phyloP scores from a whole-genome alignment of 2,329 filamentous ascomycete species.

The Calonectria crousiana region DNA sequence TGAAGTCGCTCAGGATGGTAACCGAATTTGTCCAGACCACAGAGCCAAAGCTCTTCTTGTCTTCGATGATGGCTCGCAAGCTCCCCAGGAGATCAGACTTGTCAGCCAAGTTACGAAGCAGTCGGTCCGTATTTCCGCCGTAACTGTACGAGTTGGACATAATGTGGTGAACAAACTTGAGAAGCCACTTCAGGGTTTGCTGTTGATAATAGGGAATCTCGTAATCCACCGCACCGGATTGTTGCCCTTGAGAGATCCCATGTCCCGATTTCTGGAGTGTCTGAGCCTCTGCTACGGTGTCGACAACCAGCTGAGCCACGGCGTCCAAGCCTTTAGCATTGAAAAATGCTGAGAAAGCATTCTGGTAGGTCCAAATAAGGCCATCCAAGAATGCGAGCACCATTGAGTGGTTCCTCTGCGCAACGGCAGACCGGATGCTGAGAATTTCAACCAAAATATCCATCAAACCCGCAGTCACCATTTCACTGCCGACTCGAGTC shows the following conservation, averaged over 20 bases:
- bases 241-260: conserved; percentile 76
- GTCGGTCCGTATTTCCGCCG: conserved; percentile 86
- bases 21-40: conserved; percentile 97
- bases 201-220: conserved; percentile 93
- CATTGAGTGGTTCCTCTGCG: conserved; percentile 85
- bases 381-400: conserved; percentile 90
- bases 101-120: conserved; percentile 93
- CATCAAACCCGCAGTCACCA: conserved; percentile 90
- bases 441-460: conserved; percentile 92
- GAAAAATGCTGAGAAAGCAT: conserved; percentile 87
- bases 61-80: conserved; percentile 84
- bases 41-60: conserved; percentile 85
- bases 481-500: conserved; percentile 81
- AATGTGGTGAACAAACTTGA: conserved; percentile 97
- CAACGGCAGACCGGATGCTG: conserved; percentile 82
- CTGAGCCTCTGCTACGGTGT: conserved; percentile 79
- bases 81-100: conserved; percentile 86
- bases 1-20: conserved; percentile 92
- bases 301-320: conserved; percentile 88
- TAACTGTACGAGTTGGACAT: conserved; percentile 80
- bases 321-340: conserved; percentile 86
- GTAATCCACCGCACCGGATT: conserved; percentile 91
- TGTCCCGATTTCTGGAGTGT: conserved; percentile 74
- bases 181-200: conserved; percentile 90
- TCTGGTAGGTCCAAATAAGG: conserved; percentile 86